A percentile compares a stretch with the other conserved stretches of the same genome.
Conservation (phyloP, 352 stramenopile species). For the Globisporangium nagaii region DNA sequence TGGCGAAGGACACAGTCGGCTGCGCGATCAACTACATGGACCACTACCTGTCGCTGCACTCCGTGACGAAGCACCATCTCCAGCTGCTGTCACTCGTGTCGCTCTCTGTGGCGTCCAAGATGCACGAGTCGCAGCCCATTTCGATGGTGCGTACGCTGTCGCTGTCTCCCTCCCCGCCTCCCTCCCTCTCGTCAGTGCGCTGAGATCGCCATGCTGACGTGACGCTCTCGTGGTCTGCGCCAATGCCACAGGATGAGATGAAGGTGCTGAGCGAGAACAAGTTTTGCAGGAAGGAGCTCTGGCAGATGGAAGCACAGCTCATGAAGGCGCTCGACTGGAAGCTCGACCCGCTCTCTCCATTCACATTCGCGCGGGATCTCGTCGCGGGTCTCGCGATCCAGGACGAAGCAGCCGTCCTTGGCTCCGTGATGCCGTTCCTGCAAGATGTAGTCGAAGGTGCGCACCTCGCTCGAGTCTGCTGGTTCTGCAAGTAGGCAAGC, state of each 20-base stretch:
- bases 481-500: too few species aligned
- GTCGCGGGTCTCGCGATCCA: neutral
- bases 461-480: neutral
- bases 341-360: constrained; percentile 26
- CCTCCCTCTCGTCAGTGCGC: neutral
- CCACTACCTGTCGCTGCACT: constrained; percentile 7
- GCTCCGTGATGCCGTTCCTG: neutral
- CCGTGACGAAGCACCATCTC: constrained; percentile 10
- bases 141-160: constrained; percentile 1
- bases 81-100: constrained; percentile 11
- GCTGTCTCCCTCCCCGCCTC: neutral
- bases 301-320: constrained; percentile 29
- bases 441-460: constrained; percentile 11
- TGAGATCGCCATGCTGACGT: neutral
- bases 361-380: constrained; percentile 38
- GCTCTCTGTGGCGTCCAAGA: constrained; percentile 11
- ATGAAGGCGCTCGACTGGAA: constrained; percentile 25
- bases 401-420: neutral
- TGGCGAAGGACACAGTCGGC: constrained; percentile 12
- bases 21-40: constrained; percentile 12
- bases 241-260: constrained; percentile 33
- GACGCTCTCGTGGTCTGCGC: neutral
- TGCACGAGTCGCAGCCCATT: constrained; percentile 11
- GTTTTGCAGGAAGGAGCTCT: constrained; percentile 32
- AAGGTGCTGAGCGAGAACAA: constrained; percentile 38